These are phyloP conservation scores for Botrytis tulipae DNA, from an alignment of 2,329 filamentous ascomycete genomes.

Conservation along the genomic window DNA sequence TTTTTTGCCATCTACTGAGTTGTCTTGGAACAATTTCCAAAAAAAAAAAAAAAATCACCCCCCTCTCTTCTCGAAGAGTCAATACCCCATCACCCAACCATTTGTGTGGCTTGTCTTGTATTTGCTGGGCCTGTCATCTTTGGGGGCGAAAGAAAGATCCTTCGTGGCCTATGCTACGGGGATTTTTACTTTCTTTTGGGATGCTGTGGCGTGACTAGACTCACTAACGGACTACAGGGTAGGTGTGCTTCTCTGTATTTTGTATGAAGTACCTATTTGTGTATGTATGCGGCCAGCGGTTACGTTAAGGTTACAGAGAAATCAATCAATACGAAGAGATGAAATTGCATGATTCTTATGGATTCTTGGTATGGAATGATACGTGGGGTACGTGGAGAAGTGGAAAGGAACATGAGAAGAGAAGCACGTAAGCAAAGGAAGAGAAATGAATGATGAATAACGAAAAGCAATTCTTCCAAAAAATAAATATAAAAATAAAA, in stretches of 20 bases:
- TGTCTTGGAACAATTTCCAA: conserved; percentile 19
- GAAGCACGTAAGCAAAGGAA: too few species aligned
- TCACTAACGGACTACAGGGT: too few species aligned
- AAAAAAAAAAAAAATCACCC: neutral
- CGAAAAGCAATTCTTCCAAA: too few species aligned
- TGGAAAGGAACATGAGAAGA: too few species aligned
- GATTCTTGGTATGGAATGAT: neutral
- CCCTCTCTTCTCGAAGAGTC: too few species aligned
- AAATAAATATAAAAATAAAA: neutral
- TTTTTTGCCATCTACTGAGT: neutral
- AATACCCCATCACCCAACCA: neutral
- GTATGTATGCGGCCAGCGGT: conserved; percentile 5
- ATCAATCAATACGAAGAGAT: neutral
- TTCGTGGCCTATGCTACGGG: neutral
- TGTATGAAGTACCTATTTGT: too few species aligned
- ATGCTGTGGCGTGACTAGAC: neutral
- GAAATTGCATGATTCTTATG: neutral
- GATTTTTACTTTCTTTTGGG: neutral
- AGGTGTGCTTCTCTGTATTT: too few species aligned
- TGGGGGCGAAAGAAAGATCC: neutral
- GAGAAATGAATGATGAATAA: too few species aligned
- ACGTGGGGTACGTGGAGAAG: too few species aligned
- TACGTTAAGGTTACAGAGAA: neutral
- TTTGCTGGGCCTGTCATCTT: neutral
- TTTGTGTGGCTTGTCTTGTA: conserved; percentile 9